These are phyloP conservation scores for Phoenix roebelenii DNA, from an alignment of 176 grass and related monocot genomes.

Conservation along the genomic window DNA sequence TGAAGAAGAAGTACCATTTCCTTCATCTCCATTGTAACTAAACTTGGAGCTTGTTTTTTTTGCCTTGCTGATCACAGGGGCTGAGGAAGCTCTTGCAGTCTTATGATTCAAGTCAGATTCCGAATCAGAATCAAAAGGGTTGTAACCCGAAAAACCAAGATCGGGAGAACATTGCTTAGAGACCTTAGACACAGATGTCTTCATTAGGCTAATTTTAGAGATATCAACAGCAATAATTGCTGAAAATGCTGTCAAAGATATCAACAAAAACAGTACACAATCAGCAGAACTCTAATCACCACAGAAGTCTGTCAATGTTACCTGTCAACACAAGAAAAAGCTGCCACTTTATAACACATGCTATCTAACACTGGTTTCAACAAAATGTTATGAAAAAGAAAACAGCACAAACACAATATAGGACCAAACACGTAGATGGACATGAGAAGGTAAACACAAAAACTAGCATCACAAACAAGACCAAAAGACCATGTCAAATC, in stretches of 20 bases:
- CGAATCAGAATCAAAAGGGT: constrained; percentile 9
- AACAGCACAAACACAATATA: too few species aligned
- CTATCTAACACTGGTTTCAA: too few species aligned
- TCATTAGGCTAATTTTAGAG: not conserved
- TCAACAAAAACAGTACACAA: not conserved
- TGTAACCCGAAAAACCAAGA: not conserved
- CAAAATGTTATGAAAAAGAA: too few species aligned
- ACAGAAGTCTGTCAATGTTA: too few species aligned
- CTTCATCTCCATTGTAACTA: not conserved
- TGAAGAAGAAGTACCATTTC: constrained; percentile 1
- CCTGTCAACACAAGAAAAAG: too few species aligned
- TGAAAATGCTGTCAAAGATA: not conserved
- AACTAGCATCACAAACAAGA: too few species aligned
- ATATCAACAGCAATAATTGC: not conserved
- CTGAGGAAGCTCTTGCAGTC: constrained; percentile 2
- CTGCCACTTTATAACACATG: too few species aligned
- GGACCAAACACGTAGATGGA: too few species aligned
- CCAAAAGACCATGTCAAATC: too few species aligned
- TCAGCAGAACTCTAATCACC: not conserved
- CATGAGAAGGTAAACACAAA: too few species aligned
- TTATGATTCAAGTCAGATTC: not conserved
- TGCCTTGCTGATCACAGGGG: not conserved
- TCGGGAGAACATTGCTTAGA: not conserved
- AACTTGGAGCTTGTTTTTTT: not conserved
- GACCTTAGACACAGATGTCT: not conserved